Evolutionary conservation across 2,329 filamentous ascomycete species (phyloP).

Genomic region (Lasiodiplodia hormozganensis): DNA sequence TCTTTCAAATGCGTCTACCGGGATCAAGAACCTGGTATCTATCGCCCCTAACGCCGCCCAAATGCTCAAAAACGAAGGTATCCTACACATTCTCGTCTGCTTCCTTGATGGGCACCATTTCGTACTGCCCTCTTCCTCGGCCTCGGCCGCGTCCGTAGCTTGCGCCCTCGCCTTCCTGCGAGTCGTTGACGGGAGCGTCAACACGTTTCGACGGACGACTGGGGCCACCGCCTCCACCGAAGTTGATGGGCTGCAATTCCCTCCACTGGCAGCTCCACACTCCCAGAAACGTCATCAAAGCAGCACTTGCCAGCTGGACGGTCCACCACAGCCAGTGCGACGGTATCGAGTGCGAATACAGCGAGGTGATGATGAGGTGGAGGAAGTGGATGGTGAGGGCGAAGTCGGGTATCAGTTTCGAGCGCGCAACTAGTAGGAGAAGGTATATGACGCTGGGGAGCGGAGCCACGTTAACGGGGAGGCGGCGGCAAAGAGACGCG

Average conservation of each 20-base stretch:
- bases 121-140: conserved; percentile 54
- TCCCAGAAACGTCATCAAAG: conserved; percentile 72
- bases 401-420: conserved; percentile 95
- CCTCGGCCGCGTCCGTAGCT: conserved; percentile 49
- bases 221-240: conserved; percentile 66
- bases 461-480: conserved; percentile 16
- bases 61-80: conserved; percentile 37
- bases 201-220: conserved; percentile 33
- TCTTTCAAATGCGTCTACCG: not conserved
- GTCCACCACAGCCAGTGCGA: conserved; percentile 87
- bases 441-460: conserved; percentile 76
- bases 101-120: conserved; percentile 55
- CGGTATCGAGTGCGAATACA: conserved; percentile 81
- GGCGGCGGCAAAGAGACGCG: not conserved
- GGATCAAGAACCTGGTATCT: conserved; percentile 25
- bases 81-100: conserved; percentile 45
- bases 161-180: conserved; percentile 43
- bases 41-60: conserved; percentile 36
- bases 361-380: conserved; percentile 76
- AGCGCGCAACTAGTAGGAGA: conserved; percentile 82
- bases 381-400: conserved; percentile 86
- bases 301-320: conserved; percentile 66
- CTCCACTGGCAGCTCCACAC: conserved; percentile 92
- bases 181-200: conserved; percentile 32
- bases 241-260: conserved; percentile 86